These are phyloP conservation scores for Phaeosphaeria sp. DNA, from an alignment of 2,329 filamentous ascomycete genomes.

Conservation along the genomic window DNA sequence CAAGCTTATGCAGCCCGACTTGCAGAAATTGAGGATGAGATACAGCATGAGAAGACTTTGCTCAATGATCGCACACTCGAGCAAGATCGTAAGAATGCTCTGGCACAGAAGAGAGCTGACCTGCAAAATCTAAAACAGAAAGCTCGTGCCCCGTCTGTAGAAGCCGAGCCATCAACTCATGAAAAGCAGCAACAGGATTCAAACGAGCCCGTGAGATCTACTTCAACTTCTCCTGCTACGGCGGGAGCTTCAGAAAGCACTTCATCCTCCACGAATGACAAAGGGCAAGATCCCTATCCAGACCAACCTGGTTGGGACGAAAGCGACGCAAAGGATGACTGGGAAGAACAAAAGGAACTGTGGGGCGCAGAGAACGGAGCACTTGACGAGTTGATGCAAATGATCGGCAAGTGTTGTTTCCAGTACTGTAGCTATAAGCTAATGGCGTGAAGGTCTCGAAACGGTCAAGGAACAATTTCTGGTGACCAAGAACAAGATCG, in stretches of 20 bases:
- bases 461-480: conserved; percentile 71
- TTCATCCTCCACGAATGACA: not conserved
- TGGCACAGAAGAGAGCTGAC: conserved; percentile 58
- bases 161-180: not conserved
- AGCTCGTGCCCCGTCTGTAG: not conserved
- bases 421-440: not conserved
- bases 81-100: conserved; percentile 50
- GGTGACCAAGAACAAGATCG: conserved; percentile 67
- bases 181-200: not conserved
- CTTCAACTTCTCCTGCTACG: not conserved
- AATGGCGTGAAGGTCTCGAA: conserved; percentile 58
- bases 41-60: conserved; percentile 56
- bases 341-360: conserved; percentile 65
- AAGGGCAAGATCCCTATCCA: conserved; percentile 2
- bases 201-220: not conserved
- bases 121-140: conserved; percentile 50
- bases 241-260: not conserved
- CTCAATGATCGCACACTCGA: conserved; percentile 56
- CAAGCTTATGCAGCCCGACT: conserved; percentile 55
- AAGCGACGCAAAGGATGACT: conserved; percentile 57
- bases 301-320: conserved; percentile 17
- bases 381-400: conserved; percentile 70
- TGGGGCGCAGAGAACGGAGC: conserved; percentile 60
- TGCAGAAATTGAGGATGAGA: conserved; percentile 61
- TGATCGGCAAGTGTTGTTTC: conserved; percentile 61